Base-by-base conservation (phyloP, 2,329 filamentous ascomycete genomes). In the Microdochium nivale region DNA sequence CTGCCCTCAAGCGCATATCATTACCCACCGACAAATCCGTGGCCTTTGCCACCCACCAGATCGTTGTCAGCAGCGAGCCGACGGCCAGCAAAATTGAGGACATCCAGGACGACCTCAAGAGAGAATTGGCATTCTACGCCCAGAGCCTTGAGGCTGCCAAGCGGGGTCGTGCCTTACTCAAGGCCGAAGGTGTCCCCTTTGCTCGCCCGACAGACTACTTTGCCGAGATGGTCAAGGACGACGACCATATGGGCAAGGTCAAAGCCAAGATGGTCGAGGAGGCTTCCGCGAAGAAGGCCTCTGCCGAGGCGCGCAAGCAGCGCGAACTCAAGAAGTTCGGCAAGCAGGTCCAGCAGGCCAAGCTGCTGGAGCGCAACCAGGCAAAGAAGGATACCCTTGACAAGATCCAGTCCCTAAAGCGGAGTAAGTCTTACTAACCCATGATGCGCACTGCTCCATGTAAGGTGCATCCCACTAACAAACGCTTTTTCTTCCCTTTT, bases 261-360 rank as follows among this genome's bases (percentile, higher is more conserved):
- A 95, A 95, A 78, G 83, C 86, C 64, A 95, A 95, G 78, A 76
- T 97, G 62, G 80, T 96, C 56, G 91, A 97, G 63, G 90, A 95
- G 65, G 94, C 92, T 0, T 88, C 92, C 11, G 78, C 83, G 55
- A 96, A 96, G 79, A 96, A 96, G 76, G 92, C 94, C 1, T 81
- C 90, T 25, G 84, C 88, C 24, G 94, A 99, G 70, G 94, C 94
- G 7, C 83, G 90, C 67, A 90, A 90, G 73, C 86, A 92, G 74
- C 80, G 94, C 57, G 94, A 99, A 68, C 77, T 97, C 63, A 97
- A 96, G 84, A 99, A 97, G 75, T 99, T 97, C 67, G 94, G 94
- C 67, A 99, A 99, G 76, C 89, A 95, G 69, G 94, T 97, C 50
- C 94, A 99, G 76, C 83, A 96, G 54, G 91, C 91, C 54, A 96